Base-by-base conservation (phyloP, 768 basidiomycete genomes). In the Albatrellus ellisii region DNA sequence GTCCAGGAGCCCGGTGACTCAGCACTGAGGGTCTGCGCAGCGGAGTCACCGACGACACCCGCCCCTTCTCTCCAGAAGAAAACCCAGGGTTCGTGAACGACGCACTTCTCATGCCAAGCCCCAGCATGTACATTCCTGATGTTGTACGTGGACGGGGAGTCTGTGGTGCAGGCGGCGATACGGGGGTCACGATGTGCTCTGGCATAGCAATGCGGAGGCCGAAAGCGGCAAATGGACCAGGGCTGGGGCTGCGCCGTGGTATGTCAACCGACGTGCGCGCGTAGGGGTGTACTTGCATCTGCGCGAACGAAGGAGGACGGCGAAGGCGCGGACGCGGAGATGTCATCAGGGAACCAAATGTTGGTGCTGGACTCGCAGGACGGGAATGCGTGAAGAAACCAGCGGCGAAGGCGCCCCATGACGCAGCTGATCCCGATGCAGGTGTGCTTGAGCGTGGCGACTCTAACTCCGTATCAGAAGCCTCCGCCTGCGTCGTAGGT, bases 341-440 rank as follows among this genome's bases (percentile, higher is more conserved):
- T 1, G 79, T 80, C 69, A 85, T 79, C 28, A 82, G 70, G 26
- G 71, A 62, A 10, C 82, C 81, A 52, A 85, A 85, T 24, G 79
- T 83, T n/a, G 65, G 60, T 4, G 58, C 54, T 31, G 67, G 67
- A 48, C 59, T 72, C 27, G 60, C 58, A 32, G 67, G 64, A 29
- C 62, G 62, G 1, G 67, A 53, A 1, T 63, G 46, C 54, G 34
- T 47, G 41, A 75, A 60, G 22, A 82, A 64, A 56, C 72, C 70
- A 0, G 74, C 67, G 6, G 77, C 66, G 78, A 81, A 82, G 0
- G 71, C 60, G 1, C 65, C 60, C 59, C 67, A 65, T n/a, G n/a
- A n/a, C n/a, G n/a, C n/a, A n/a, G n/a, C n/a, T n/a, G n/a, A n/a
- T n/a, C n/a, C n/a, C 15, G 50, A 46, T 12, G 39, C 18, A 27